phyloP scores from a whole-genome alignment of 345 rosid genomes.

The Gossypium stocksii region DNA sequence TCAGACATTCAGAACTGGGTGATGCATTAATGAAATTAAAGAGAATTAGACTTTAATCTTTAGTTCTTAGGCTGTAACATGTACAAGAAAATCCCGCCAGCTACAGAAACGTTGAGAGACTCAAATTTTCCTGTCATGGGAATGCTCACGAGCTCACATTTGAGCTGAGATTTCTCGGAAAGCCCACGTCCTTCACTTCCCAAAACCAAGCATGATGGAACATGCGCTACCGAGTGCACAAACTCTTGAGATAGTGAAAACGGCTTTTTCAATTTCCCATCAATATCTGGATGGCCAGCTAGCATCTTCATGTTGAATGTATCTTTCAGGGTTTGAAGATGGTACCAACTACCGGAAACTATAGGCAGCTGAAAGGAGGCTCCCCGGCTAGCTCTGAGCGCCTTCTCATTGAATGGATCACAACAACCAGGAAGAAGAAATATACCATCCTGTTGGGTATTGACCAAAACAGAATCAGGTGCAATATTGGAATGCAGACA shows the following conservation, averaged over 20 bases:
- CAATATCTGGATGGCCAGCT: constrained; percentile 72
- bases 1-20: not conserved
- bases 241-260: constrained; percentile 40
- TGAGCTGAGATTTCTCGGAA: constrained; percentile 47
- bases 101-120: constrained; percentile 91
- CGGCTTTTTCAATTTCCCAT: constrained; percentile 36
- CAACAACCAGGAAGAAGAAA: constrained; percentile 96
- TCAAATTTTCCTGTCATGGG: constrained; percentile 82
- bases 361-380: constrained; percentile 81
- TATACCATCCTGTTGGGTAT: constrained; percentile 59
- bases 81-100: constrained; percentile 88
- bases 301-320: constrained; percentile 68
- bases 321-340: constrained; percentile 47
- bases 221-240: constrained; percentile 43
- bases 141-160: constrained; percentile 78
- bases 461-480: not conserved
- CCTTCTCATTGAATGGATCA: constrained; percentile 87
- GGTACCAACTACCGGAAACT: constrained; percentile 70
- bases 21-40: not conserved
- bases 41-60: not conserved
- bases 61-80: constrained; percentile 47
- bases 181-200: constrained; percentile 90
- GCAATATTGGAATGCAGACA: not conserved
- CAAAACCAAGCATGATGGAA: constrained; percentile 65
- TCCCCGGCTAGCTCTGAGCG: constrained; percentile 89